These are phyloP conservation scores for Castanea mollissima DNA, from an alignment of 306 rosid genomes.

Conservation along the genomic window DNA sequence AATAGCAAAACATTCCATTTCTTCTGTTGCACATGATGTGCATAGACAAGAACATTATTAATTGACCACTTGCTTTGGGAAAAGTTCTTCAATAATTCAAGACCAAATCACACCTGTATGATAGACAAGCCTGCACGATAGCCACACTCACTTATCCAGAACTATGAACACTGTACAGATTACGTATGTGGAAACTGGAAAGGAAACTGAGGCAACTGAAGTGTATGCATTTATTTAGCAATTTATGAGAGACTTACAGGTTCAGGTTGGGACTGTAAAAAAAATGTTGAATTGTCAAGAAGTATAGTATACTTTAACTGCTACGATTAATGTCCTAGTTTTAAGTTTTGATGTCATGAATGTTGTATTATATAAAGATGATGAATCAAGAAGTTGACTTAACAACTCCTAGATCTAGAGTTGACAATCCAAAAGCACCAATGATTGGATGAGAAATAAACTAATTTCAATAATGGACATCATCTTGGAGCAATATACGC, in stretches of 20 bases:
- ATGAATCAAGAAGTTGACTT: slow-evolving; percentile 36
- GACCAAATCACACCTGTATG: not conserved
- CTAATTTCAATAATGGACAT: slow-evolving; percentile 5
- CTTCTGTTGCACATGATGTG: too few species aligned
- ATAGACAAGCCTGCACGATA: not conserved
- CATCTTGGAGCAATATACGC: not conserved
- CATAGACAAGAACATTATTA: not conserved
- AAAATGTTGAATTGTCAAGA: slow-evolving; percentile 2
- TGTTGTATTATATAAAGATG: slow-evolving; percentile 17
- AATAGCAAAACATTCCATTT: too few species aligned
- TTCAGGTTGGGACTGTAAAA: slow-evolving; percentile 4
- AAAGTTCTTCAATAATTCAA: not conserved
- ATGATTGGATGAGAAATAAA: slow-evolving; percentile 17
- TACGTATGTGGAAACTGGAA: not conserved
- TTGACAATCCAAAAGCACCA: slow-evolving; percentile 33
- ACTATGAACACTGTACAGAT: not conserved
- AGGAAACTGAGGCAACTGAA: not conserved
- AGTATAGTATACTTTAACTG: not conserved
- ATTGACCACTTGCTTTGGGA: not conserved
- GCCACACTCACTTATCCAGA: not conserved
- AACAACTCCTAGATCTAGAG: slow-evolving; percentile 26
- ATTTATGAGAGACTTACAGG: slow-evolving; percentile 1
- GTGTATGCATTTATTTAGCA: not conserved
- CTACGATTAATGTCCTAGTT: not conserved
- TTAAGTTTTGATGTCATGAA: slow-evolving; percentile 16